These are phyloP conservation scores for Allantophomopsis cytisporea DNA, from an alignment of 2,329 filamentous ascomycete genomes.

Conservation along the genomic window DNA sequence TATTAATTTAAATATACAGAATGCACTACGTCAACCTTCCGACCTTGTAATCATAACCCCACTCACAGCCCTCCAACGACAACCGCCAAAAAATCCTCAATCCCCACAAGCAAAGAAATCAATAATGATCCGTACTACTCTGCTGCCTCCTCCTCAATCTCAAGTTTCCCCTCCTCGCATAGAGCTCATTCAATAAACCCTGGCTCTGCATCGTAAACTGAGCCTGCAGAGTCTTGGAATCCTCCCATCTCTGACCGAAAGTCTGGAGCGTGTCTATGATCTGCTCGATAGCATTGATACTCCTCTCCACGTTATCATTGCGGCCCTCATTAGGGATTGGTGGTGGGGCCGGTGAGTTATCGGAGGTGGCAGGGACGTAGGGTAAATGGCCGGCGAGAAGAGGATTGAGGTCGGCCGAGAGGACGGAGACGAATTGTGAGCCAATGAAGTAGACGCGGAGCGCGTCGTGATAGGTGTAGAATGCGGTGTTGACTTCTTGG, in stretches of 20 bases:
- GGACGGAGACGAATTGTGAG: constrained; percentile 46
- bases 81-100: no score
- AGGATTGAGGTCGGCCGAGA: constrained; percentile 24
- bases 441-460: constrained; percentile 69
- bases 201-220: constrained; percentile 30
- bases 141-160: no score
- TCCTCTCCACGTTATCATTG: constrained; percentile 39
- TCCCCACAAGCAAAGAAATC: no score
- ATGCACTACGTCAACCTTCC: no score
- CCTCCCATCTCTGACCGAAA: constrained; percentile 47
- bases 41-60: no score
- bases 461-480: constrained; percentile 80
- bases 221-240: constrained; percentile 36
- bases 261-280: constrained; percentile 37
- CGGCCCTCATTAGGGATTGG: constrained; percentile 27
- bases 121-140: no score
- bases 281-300: constrained; percentile 37
- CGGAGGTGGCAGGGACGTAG: constrained; percentile 15
- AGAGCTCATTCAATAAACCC: constrained; percentile 2
- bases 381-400: constrained; percentile 29
- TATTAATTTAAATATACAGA: no score
- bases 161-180: no score
- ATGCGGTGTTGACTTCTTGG: constrained; percentile 41
- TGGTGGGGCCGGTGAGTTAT: constrained; percentile 21
- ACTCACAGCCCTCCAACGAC: no score